Evolutionary conservation across 768 basidiomycete species (phyloP).

Genomic region (Coprinopsis marcescibilis): DNA sequence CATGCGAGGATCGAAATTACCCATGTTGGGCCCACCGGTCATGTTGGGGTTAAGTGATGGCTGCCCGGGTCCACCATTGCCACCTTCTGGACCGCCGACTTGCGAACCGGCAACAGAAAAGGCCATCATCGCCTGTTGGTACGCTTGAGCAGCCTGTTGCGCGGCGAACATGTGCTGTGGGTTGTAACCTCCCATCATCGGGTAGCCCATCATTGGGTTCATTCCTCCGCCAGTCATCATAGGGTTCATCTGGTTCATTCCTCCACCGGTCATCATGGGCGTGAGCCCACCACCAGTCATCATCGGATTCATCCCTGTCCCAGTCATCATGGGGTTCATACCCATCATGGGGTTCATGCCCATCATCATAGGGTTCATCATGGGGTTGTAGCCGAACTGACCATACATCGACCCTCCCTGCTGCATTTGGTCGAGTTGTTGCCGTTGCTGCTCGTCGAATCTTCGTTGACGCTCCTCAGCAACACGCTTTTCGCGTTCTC

Average conservation of each 20-base stretch:
- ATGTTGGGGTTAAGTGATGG: slow-evolving; percentile 47
- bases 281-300: slow-evolving; percentile 38
- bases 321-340: slow-evolving; percentile 47
- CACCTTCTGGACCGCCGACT: slow-evolving; percentile 51
- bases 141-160: slow-evolving; percentile 80
- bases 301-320: slow-evolving; percentile 34
- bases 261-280: slow-evolving; percentile 52
- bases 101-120: slow-evolving; percentile 74
- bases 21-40: too few species aligned
- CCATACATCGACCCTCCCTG: slow-evolving; percentile 71
- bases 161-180: slow-evolving; percentile 85
- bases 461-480: slow-evolving; percentile 92
- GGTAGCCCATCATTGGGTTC: slow-evolving; percentile 48
- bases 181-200: slow-evolving; percentile 54
- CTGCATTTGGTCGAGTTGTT: slow-evolving; percentile 88
- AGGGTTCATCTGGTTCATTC: slow-evolving; percentile 35
- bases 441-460: slow-evolving; percentile 83
- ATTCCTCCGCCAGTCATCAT: slow-evolving; percentile 38
- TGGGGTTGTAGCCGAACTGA: slow-evolving; percentile 54
- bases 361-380: slow-evolving; percentile 68
- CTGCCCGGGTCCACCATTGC: slow-evolving; percentile 29
- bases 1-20: slow-evolving; percentile 66
- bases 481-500: slow-evolving; percentile 86
- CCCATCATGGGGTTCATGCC: slow-evolving; percentile 39
- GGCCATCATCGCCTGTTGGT: slow-evolving; percentile 86